Base-by-base conservation (phyloP, 2,329 filamentous ascomycete species). In the Colletotrichum sp. region DNA sequence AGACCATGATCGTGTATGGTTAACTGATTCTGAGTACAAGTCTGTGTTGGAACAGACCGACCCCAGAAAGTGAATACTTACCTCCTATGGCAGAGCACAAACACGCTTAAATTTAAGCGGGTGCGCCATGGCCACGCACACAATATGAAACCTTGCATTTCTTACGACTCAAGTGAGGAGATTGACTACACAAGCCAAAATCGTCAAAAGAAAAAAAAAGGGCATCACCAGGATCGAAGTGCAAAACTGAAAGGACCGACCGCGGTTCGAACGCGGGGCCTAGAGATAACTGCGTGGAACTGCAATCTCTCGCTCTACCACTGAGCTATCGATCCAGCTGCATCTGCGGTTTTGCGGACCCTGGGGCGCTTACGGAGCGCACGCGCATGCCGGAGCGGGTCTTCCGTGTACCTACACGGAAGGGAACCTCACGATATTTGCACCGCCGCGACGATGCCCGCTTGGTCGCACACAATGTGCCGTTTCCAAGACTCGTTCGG, bases 231-330 rank as follows among this genome's bases (percentile, higher is more conserved):
- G 12, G 10, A 48, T 48, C 9, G 44, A 22, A 52, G 4, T n/a
- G 55, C 28, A 63, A 71, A 71, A 71, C 7, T 4, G 1, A 2
- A 5, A 75, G 73, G 73, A 75, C 73, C 73, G 73, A 75, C 73
- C 73, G 73, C 57, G 73, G 22, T 75, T 75, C 73, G 73, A 75
- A 75, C 73, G 57, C 73, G 73, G 73, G 73, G 73, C 73, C 73
- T 75, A 75, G 73, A 75, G 70, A 75, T 75, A 52, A 57, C 28
- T 73, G 73, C 70, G 57, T 34, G 28, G 13, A 4, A 68, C 73
- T 75, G 73, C 73, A 75, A 75, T 75, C 73, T 75, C 70, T 75
- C 68, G 68, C 68, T 71, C 57, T 63, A 71, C 68, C 68, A 71
- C 59, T 63, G 57, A 63, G 68, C 57, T 71, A 71, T 71, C 68